Base-by-base conservation (phyloP, 2,329 filamentous ascomycete genomes). In the Pseudonectria buxi region DNA sequence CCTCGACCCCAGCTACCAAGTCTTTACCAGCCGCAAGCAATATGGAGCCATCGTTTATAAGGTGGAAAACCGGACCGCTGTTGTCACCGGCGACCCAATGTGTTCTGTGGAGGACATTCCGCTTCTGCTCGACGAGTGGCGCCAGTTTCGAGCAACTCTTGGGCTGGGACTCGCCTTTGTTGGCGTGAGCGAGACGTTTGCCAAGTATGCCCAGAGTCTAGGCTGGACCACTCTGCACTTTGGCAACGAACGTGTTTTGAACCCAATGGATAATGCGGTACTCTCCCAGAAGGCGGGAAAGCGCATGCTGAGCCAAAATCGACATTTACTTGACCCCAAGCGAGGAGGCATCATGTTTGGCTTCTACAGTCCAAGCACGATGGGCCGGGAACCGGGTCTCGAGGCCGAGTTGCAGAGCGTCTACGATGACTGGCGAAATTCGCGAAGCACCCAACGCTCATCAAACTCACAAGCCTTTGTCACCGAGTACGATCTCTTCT, bases 71-170 rank as follows among this genome's bases (percentile, higher is more conserved):
- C 38, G 35, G 12, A 44, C 40, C 3, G 38, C 42, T 7, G 39
- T 49, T 28, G 40, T 49, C 3, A 40, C 43, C 10, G 46, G 46
- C 7, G 46, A 49, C 26, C 46, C 46, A 7, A 29, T 49, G 30
- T 46, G 46, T 27, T 24, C 35, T 2, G 30, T 32, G 3, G 40
- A 36, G 4, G 31, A 39, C n/a, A 35, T 36, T 30, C 7, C 30
- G 24, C 26, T 28, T 3, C 25, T 49, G 10, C 37, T 47, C 3
- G 43, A 47, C 7, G 44, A 49, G 14, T 37, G 45, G 6, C 38
- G 36, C 9, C 34, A 30, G 14, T 44, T 43, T 14, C 37, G 43
- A 24, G 16, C 31, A 16, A 28, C 27, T 6, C 24, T 24, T 13
- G 24, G 39, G 3, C 35, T 49, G 3, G 28, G 33, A 24, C 32